Percentiles rank a stretch among this genome's conserved stretches.
These are phyloP conservation scores for Bretschneidera sinensis DNA, from an alignment of 345 rosid species.

Conservation along the genomic window DNA sequence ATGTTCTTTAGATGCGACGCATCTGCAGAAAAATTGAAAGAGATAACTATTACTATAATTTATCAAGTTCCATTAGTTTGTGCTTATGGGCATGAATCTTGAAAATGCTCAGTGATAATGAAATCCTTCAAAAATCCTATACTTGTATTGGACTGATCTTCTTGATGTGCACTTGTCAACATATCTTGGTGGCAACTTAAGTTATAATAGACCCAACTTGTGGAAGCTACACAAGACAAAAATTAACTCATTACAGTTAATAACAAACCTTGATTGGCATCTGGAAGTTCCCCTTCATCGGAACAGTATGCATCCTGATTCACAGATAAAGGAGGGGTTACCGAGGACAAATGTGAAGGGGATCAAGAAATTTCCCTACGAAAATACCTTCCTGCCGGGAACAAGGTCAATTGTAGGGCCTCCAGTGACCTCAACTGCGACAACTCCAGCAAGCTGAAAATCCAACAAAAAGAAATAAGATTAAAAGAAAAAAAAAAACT, in stretches of 20 bases:
- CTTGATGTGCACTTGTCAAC: too few species aligned
- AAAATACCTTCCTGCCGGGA: slow-evolving; percentile 71
- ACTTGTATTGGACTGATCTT: too few species aligned
- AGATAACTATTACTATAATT: not conserved
- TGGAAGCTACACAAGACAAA: not conserved
- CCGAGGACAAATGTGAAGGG: not conserved
- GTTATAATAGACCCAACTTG: not conserved
- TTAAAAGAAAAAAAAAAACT: not conserved
- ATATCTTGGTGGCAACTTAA: too few species aligned
- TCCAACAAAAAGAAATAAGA: slow-evolving; percentile 2
- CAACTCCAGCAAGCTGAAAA: slow-evolving; percentile 80
- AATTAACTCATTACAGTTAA: not conserved
- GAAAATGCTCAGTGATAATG: too few species aligned
- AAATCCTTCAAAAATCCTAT: too few species aligned
- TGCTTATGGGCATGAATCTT: not conserved
- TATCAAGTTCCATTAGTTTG: not conserved
- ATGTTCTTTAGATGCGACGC: slow-evolving; percentile 55
- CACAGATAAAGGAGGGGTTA: slow-evolving; percentile 1
- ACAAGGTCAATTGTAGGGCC: slow-evolving; percentile 64
- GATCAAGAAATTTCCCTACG: not conserved
- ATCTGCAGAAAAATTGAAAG: slow-evolving; percentile 30
- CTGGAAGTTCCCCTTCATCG: slow-evolving; percentile 81
- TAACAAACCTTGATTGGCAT: slow-evolving; percentile 50
- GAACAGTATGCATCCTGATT: slow-evolving; percentile 58
- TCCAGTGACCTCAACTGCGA: slow-evolving; percentile 77